phyloP scores from a whole-genome alignment of 1,284 basidiomycete genomes.

The Singerocomus inundabilis region DNA sequence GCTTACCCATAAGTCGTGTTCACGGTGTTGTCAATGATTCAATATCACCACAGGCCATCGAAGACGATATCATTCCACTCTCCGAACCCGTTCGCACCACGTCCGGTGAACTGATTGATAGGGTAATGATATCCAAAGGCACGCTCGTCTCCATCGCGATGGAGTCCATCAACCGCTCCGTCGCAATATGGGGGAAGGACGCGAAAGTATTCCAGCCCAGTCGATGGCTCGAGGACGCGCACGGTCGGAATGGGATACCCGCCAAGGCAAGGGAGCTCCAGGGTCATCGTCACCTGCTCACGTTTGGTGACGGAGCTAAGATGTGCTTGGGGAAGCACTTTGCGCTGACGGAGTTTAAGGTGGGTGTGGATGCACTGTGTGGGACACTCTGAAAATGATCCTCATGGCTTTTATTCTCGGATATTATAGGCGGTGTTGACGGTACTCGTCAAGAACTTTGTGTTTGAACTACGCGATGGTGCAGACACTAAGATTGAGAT shows the following conservation, averaged over 20 bases:
- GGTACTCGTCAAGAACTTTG: conserved; percentile 44
- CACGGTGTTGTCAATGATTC: no score
- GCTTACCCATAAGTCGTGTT: no score
- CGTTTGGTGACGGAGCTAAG: conserved; percentile 41
- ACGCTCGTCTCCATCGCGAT: conserved; percentile 42
- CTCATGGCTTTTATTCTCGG: background rate
- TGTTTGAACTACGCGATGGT: conserved; percentile 44
- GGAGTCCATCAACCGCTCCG: conserved; percentile 44
- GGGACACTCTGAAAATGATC: background rate
- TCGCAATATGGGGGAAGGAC: conserved; percentile 42
- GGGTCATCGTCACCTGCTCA: conserved; percentile 41
- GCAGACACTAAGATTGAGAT: conserved; percentile 38
- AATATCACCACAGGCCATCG: conserved; percentile 22
- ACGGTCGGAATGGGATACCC: conserved; percentile 13
- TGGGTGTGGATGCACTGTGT: conserved; percentile 9
- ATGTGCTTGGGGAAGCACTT: conserved; percentile 44
- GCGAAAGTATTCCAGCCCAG: conserved; percentile 38
- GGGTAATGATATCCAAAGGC: conserved; percentile 44
- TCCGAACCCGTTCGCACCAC: conserved; percentile 21
- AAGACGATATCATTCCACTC: conserved; percentile 58
- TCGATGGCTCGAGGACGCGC: conserved; percentile 35
- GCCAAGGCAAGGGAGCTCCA: conserved; percentile 37
- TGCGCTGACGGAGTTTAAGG: conserved; percentile 49
- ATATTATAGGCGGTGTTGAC: conserved; percentile 41
- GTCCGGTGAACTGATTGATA: conserved; percentile 37